Percentiles rank a stretch among this genome's conserved stretches.
These are phyloP conservation scores for Aspergillus texensis DNA, from an alignment of 2,329 filamentous ascomycete species.

Conservation along the genomic window DNA sequence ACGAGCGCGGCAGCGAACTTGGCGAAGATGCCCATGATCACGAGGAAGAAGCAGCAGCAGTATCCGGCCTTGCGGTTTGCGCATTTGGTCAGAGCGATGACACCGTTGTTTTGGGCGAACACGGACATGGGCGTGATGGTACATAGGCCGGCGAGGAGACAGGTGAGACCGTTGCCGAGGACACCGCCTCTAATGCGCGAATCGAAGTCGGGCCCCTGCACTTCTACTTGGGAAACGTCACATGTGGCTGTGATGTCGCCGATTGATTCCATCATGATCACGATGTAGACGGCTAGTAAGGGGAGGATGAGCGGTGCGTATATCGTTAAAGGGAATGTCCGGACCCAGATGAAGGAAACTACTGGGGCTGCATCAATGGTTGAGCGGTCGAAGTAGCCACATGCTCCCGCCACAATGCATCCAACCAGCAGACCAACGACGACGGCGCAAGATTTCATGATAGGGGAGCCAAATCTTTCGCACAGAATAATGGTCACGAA, in stretches of 20 bases:
- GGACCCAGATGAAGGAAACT: conserved; percentile 70
- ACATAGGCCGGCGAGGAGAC: conserved; percentile 63
- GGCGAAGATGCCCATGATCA: conserved; percentile 70
- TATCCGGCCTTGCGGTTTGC: conserved; percentile 70
- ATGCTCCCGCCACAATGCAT: conserved; percentile 68
- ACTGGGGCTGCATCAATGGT: conserved; percentile 64
- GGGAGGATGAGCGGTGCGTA: conserved; percentile 70
- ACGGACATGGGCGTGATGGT: conserved; percentile 71
- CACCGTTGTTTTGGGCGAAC: conserved; percentile 71
- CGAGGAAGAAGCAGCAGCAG: conserved; percentile 65
- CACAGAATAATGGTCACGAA: conserved; percentile 69
- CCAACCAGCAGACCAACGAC: conserved; percentile 66
- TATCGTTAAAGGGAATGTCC: conserved; percentile 66
- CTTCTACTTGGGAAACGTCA: conserved; percentile 65
- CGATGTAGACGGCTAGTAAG: conserved; percentile 59
- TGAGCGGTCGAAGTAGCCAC: conserved; percentile 64
- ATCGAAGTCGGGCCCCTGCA: conserved; percentile 66
- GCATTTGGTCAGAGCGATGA: conserved; percentile 68
- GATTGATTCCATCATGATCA: conserved; percentile 69
- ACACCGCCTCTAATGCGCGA: conserved; percentile 71
- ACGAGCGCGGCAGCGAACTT: conserved; percentile 72
- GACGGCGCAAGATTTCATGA: conserved; percentile 70
- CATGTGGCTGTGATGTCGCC: conserved; percentile 70
- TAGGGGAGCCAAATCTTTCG: conserved; percentile 69
- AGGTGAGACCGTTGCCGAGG: conserved; percentile 67